Conservation (phyloP, 2,329 filamentous ascomycete genomes). For the Colletotrichum sansevieriae region DNA sequence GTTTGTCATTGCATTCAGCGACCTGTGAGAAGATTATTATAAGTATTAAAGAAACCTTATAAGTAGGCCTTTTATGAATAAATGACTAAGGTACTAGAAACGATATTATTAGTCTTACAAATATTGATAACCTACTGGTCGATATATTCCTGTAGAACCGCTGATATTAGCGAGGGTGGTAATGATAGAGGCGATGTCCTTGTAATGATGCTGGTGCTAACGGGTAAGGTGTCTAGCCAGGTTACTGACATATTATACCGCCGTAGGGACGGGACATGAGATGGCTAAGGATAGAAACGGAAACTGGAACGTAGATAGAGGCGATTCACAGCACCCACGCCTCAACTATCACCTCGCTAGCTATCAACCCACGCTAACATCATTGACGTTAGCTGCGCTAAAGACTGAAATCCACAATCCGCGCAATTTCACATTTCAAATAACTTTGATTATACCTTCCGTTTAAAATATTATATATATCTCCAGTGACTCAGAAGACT, state of each 20-base stretch:
- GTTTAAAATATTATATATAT: rapidly evolving
- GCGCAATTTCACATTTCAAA: neutral
- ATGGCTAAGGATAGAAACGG: neutral
- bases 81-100: neutral
- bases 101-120: neutral
- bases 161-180: neutral
- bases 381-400: neutral
- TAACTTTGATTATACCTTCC: neutral
- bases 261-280: neutral
- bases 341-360: no score
- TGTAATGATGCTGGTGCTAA: neutral
- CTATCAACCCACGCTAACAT: neutral
- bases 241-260: neutral
- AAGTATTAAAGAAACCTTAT: neutral
- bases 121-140: neutral
- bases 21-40: neutral
- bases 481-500: rapidly evolving
- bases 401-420: neutral
- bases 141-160: neutral
- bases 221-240: neutral
- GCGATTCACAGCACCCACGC: neutral
- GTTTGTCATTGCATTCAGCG: neutral
- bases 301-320: neutral
- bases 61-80: neutral
- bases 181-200: rapidly evolving